A percentile compares a stretch with the other conserved stretches of the same genome.
These are phyloP conservation scores for Syncephalastrum contaminatum DNA, from an alignment of 371 early-diverging fungal genomes.

Conservation along the genomic window DNA sequence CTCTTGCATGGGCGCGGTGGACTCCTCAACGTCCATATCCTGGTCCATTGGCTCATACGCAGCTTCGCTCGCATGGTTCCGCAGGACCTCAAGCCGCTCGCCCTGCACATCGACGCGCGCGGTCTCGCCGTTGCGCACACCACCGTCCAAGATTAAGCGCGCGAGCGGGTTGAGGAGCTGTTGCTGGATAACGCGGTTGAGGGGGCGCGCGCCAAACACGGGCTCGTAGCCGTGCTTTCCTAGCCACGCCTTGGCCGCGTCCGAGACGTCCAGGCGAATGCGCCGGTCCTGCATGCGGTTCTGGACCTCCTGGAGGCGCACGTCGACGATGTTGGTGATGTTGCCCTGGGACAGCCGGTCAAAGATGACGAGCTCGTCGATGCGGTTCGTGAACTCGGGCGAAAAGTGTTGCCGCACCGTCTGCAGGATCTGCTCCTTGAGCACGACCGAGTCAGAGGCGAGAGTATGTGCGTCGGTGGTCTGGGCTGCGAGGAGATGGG, in stretches of 20 bases:
- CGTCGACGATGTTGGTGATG: conserved; percentile 81
- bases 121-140: conserved; percentile 64
- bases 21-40: conserved; percentile 36
- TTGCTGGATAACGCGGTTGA: conserved; percentile 84
- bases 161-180: conserved; percentile 80
- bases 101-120: conserved; percentile 51
- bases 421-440: conserved; percentile 62
- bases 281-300: conserved; percentile 71
- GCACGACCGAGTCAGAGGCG: conserved; percentile 32
- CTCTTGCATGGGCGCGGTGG: not conserved
- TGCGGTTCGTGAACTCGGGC: conserved; percentile 90
- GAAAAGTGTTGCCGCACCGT: conserved; percentile 83
- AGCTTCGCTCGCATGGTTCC: conserved; percentile 48
- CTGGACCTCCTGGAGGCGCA: conserved; percentile 78
- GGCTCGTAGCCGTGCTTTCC: conserved; percentile 81
- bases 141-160: conserved; percentile 74
- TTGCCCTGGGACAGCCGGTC: conserved; percentile 70
- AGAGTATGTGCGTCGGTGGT: conserved; percentile 18
- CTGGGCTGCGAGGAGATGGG: conserved; percentile 50
- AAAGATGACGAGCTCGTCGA: conserved; percentile 87
- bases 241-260: conserved; percentile 76
- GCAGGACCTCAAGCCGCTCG: conserved; percentile 29
- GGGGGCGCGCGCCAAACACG: conserved; percentile 82
- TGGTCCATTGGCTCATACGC: conserved; percentile 43
- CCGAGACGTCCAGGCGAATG: conserved; percentile 63